phyloP scores from a whole-genome alignment of 129 eudicot genomes.

The Tagetes erecta region DNA sequence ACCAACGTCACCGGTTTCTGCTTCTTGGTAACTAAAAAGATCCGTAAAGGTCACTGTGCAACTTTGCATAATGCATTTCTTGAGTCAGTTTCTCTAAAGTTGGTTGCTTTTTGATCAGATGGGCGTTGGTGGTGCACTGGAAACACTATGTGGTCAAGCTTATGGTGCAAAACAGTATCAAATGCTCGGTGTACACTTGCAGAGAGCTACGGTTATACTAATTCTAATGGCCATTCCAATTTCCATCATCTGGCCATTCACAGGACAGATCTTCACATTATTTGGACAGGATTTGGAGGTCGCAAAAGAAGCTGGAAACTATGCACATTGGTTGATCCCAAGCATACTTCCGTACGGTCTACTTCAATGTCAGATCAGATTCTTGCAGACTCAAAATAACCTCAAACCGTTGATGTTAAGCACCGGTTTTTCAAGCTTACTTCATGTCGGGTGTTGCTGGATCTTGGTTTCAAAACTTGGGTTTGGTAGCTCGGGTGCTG shows the following conservation, averaged over 20 bases:
- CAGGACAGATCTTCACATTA: slow-evolving; percentile 21
- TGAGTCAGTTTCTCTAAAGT: slow-evolving; percentile 5
- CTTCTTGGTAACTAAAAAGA: slow-evolving; percentile 35
- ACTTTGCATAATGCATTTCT: not conserved
- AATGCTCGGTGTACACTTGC: slow-evolving; percentile 46
- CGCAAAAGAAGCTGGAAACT: slow-evolving; percentile 39
- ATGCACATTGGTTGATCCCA: slow-evolving; percentile 42
- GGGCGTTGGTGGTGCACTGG: slow-evolving; percentile 55
- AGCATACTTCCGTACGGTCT: slow-evolving; percentile 47
- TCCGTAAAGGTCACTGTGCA: not conserved
- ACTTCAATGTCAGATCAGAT: slow-evolving; percentile 48
- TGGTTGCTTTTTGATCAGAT: slow-evolving; percentile 30
- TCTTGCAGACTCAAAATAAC: slow-evolving; percentile 45
- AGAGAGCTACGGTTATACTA: slow-evolving; percentile 41
- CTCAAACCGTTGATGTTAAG: slow-evolving; percentile 47
- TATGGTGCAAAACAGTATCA: slow-evolving; percentile 47
- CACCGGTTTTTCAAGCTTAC: slow-evolving; percentile 35
- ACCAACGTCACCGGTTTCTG: slow-evolving; percentile 35
- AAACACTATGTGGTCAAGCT: slow-evolving; percentile 58
- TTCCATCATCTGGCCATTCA: slow-evolving; percentile 40
- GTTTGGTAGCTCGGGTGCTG: slow-evolving; percentile 51
- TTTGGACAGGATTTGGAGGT: slow-evolving; percentile 44
- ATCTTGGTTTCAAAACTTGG: slow-evolving; percentile 40
- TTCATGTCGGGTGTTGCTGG: slow-evolving; percentile 44
- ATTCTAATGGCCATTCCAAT: slow-evolving; percentile 43